Conservation (phyloP, 2,329 filamentous ascomycete species). For the Trichoderma pleuroti region DNA sequence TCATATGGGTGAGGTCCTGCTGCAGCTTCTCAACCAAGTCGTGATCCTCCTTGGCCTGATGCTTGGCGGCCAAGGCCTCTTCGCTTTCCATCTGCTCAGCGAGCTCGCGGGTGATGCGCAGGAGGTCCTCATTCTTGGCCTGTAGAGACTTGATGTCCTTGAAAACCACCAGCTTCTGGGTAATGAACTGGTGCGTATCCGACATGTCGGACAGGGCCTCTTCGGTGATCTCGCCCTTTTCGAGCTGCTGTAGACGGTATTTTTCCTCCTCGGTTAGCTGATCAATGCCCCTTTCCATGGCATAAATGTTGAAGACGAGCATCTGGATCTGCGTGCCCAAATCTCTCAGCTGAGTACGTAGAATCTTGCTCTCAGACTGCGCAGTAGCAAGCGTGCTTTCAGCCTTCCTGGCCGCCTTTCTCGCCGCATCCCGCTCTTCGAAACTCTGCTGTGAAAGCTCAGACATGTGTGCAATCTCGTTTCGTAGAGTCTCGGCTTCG, state of each 20-base stretch:
- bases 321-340: conserved; percentile 87
- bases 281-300: conserved; percentile 73
- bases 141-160: conserved; percentile 81
- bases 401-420: conserved; percentile 74
- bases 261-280: conserved; percentile 69
- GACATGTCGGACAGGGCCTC: conserved; percentile 70
- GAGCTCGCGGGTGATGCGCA: conserved; percentile 78
- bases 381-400: conserved; percentile 65
- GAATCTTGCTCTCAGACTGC: conserved; percentile 69
- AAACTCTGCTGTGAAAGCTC: conserved; percentile 78
- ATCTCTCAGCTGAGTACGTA: conserved; percentile 84
- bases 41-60: conserved; percentile 60
- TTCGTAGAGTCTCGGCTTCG: conserved; percentile 74
- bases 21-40: conserved; percentile 71
- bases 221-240: conserved; percentile 70
- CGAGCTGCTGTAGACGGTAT: conserved; percentile 71
- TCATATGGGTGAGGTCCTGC: conserved; percentile 68
- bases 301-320: conserved; percentile 80
- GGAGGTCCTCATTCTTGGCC: conserved; percentile 78
- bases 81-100: conserved; percentile 89
- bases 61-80: conserved; percentile 68
- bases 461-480: conserved; percentile 81
- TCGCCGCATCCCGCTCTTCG: conserved; percentile 73
- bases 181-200: conserved; percentile 85
- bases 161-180: conserved; percentile 84